Evolutionary conservation across 768 basidiomycete species (phyloP).

Genomic region (Lyophyllum shimeji): DNA sequence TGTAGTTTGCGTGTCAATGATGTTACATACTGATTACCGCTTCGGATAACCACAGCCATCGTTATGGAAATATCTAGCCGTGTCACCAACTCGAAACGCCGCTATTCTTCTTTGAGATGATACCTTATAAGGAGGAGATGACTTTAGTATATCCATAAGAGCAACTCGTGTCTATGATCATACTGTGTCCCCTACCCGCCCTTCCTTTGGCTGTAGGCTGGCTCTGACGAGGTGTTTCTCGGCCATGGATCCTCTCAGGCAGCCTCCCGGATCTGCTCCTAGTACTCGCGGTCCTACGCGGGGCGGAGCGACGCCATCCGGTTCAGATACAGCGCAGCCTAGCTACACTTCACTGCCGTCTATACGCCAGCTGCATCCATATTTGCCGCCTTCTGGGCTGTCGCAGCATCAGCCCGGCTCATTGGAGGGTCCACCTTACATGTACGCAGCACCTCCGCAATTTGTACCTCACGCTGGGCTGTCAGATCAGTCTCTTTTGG

Average conservation of each 20-base stretch:
- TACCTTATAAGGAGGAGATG: constrained; percentile 31
- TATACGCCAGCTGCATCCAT: constrained; percentile 68
- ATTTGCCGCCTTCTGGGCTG: constrained; percentile 55
- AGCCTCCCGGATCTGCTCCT: constrained; percentile 6
- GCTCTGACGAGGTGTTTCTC: constrained; percentile 4
- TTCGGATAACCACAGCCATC: constrained; percentile 32
- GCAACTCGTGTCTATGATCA: constrained; percentile 16
- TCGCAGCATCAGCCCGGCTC: constrained; percentile 22
- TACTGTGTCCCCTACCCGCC: constrained; percentile 14
- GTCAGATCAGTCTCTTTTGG: constrained; percentile 20
- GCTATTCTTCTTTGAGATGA: constrained; percentile 35
- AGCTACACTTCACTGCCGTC: constrained; percentile 48
- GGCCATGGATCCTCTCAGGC: constrained; percentile 16
- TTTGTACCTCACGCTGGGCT: constrained; percentile 26
- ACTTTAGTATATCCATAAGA: constrained; percentile 34
- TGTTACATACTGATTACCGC: constrained; percentile 26
- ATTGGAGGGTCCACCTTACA: constrained; percentile 17
- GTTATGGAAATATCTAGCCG: constrained; percentile 39
- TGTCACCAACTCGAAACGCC: constrained; percentile 22
- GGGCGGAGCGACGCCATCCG: constrained; percentile 20
- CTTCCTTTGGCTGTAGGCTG: constrained; percentile 3
- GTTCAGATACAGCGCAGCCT: constrained; percentile 18
- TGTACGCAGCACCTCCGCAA: constrained; percentile 25
- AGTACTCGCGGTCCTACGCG: constrained; percentile 24
- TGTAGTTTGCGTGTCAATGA: constrained; percentile 14